Evolutionary conservation across 148 eudicot genomes (phyloP).

Genomic region (Nepenthes gracilis): DNA sequence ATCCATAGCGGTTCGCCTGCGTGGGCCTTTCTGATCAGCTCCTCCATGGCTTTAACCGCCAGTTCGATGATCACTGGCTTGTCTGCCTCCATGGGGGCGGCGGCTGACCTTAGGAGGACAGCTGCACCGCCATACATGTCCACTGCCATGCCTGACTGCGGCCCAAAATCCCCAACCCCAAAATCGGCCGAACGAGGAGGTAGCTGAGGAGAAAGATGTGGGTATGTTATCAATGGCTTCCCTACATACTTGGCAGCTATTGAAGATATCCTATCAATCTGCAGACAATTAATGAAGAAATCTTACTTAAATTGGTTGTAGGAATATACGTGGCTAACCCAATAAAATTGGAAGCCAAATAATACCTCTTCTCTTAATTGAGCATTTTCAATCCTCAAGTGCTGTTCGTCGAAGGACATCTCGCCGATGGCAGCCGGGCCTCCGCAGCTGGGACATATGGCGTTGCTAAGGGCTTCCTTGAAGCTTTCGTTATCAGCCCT

Average conservation of each 20-base stretch:
- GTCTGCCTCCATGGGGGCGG: conserved; percentile 20
- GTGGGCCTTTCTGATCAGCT: conserved; percentile 21
- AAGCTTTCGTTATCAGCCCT: background rate
- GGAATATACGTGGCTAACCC: no score
- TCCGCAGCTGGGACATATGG: background rate
- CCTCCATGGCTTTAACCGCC: conserved; percentile 40
- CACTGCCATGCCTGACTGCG: background rate
- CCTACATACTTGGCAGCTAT: background rate
- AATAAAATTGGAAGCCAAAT: no score
- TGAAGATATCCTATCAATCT: background rate
- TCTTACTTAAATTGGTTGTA: no score
- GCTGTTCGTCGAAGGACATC: background rate
- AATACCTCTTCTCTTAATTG: background rate
- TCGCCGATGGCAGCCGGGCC: background rate
- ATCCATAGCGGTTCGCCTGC: conserved; percentile 36
- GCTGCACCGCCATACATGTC: background rate
- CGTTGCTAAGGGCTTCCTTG: background rate
- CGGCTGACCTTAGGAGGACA: background rate
- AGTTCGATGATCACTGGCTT: conserved; percentile 27
- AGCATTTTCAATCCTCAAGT: background rate
- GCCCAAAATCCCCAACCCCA: background rate
- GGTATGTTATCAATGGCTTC: background rate
- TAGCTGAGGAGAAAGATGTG: background rate
- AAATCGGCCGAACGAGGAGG: background rate
- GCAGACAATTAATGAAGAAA: no score